These are phyloP conservation scores for Paraphaeosphaeria minitans DNA, from an alignment of 2,329 filamentous ascomycete species.

Conservation along the genomic window DNA sequence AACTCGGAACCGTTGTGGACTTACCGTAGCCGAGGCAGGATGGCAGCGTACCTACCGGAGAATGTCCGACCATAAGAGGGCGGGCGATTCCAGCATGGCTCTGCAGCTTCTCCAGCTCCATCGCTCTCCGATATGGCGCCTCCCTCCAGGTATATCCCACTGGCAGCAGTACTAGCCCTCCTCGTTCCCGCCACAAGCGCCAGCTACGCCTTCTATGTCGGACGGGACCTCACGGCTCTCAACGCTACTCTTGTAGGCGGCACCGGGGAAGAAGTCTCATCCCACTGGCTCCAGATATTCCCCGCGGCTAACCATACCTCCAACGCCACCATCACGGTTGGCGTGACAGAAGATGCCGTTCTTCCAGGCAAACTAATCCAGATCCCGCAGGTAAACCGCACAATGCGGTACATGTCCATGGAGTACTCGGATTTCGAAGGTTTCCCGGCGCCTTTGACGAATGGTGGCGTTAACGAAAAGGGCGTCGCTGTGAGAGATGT, in stretches of 20 bases:
- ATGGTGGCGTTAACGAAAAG: constrained; percentile 52
- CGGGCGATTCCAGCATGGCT: background rate
- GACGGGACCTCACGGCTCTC: constrained; percentile 52
- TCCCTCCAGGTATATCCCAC: background rate
- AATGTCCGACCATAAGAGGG: background rate
- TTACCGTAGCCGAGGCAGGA: background rate
- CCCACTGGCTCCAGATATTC: constrained; percentile 56
- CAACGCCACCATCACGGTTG: constrained; percentile 51
- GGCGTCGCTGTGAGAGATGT: constrained; percentile 51
- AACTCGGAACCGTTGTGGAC: background rate
- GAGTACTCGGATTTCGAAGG: constrained; percentile 50
- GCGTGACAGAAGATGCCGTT: constrained; percentile 49
- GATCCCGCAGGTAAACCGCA: constrained; percentile 42
- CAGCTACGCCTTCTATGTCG: constrained; percentile 58
- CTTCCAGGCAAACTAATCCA: constrained; percentile 44
- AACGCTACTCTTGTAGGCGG: constrained; percentile 53
- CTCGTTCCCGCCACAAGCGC: constrained; percentile 28
- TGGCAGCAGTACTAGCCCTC: constrained; percentile 5
- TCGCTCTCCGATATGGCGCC: background rate
- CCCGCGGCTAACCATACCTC: constrained; percentile 48
- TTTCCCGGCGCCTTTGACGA: constrained; percentile 52
- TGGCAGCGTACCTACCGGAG: background rate
- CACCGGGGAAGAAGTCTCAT: constrained; percentile 56
- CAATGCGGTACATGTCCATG: constrained; percentile 46
- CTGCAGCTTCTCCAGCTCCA: background rate